Conservation (phyloP, 176 grass and related monocot genomes). For the Dactylis glomerata region DNA sequence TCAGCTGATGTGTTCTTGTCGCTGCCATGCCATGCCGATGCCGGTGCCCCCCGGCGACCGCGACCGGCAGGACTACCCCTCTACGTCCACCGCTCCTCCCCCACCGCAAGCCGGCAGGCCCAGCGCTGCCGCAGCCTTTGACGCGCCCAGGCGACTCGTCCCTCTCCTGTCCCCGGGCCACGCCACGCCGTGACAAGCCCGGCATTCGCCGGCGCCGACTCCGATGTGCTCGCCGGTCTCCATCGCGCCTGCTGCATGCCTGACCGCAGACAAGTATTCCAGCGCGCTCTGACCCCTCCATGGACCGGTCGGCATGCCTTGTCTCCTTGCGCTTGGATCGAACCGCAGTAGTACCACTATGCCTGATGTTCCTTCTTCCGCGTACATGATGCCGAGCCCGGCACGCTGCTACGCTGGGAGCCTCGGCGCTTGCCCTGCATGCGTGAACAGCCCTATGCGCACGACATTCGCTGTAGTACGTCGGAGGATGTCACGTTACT, state of each 20-base stretch:
- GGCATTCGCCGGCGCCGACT: conserved; percentile 24
- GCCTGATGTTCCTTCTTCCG: conserved; percentile 10
- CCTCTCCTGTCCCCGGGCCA: not conserved
- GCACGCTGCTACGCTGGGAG: not conserved
- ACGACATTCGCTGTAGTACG: not conserved
- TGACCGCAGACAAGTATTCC: conserved; percentile 28
- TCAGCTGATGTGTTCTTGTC: conserved; percentile 36
- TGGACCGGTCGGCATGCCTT: conserved; percentile 14
- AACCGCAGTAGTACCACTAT: not conserved
- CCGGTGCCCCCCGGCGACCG: conserved; percentile 34
- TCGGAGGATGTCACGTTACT: conserved; percentile 6
- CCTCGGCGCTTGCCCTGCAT: not conserved
- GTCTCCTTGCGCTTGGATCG: not conserved
- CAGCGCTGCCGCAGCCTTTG: conserved; percentile 32
- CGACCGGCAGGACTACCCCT: conserved; percentile 12
- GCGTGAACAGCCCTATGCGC: not conserved
- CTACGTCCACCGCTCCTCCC: not conserved
- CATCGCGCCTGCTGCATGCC: conserved; percentile 4
- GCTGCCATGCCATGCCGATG: conserved; percentile 29
- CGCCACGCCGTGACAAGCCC: conserved; percentile 37
- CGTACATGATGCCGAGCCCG: not conserved
- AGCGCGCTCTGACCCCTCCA: not conserved
- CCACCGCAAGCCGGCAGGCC: not conserved
- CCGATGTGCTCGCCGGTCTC: not conserved
- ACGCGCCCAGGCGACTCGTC: not conserved